A percentile compares a stretch with the other conserved stretches of the same genome.
Conservation (phyloP, 169 alveolate genomes). For the Blepharisma undulans region DNA sequence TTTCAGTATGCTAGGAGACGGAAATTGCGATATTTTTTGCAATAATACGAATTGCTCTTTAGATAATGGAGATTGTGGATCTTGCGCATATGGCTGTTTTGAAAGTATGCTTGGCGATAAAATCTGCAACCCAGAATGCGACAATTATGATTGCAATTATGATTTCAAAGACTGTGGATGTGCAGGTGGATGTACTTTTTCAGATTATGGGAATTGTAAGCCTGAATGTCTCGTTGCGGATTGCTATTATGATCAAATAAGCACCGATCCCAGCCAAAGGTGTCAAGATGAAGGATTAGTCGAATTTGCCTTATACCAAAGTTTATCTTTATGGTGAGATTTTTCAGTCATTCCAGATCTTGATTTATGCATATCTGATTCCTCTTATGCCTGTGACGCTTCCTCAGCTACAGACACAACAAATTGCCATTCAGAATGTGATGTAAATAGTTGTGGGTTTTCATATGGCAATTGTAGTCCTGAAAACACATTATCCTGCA, state of each 20-base stretch:
- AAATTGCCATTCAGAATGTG: background rate
- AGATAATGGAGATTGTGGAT: too few relatives aligned
- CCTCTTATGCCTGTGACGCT: too few relatives aligned
- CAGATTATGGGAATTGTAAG: background rate
- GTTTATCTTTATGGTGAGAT: too few relatives aligned
- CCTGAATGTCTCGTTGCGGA: too few relatives aligned
- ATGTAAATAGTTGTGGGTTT: background rate
- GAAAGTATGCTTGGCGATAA: background rate
- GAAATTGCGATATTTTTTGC: background rate
- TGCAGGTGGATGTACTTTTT: background rate
- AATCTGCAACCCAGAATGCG: background rate
- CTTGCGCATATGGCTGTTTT: too few relatives aligned
- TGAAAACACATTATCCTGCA: background rate
- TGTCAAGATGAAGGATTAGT: background rate
- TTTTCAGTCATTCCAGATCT: too few relatives aligned
- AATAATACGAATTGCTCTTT: background rate
- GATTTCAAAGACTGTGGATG: background rate
- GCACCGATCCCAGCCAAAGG: background rate
- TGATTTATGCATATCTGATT: too few relatives aligned
- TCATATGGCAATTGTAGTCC: background rate
- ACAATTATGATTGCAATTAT: background rate
- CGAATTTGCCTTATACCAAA: background rate
- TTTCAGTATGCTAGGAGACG: background rate
- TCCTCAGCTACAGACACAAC: too few relatives aligned
- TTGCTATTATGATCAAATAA: background rate